Evolutionary conservation across 2,329 filamentous ascomycete species (phyloP).

Genomic region (Fusarium sp.): DNA sequence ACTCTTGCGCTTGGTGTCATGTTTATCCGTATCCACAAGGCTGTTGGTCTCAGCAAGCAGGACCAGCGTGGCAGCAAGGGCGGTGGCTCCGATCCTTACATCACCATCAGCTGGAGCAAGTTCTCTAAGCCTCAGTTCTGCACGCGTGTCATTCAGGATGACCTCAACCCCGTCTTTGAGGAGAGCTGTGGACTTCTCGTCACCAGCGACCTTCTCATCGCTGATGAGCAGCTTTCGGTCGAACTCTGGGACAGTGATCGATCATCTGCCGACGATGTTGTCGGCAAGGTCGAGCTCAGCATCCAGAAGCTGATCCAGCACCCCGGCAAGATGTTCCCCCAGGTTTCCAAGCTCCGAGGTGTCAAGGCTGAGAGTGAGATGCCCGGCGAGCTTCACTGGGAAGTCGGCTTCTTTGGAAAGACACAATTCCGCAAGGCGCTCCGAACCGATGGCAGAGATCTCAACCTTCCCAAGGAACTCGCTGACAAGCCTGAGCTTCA

Average conservation of each 20-base stretch:
- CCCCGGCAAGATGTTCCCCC: slow-evolving; percentile 91
- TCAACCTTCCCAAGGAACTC: slow-evolving; percentile 78
- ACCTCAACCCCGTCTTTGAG: slow-evolving; percentile 92
- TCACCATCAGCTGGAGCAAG: slow-evolving; percentile 94
- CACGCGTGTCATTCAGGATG: slow-evolving; percentile 94
- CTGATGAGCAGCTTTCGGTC: slow-evolving; percentile 90
- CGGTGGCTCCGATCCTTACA: slow-evolving; percentile 94
- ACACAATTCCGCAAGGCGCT: slow-evolving; percentile 87
- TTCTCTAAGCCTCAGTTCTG: slow-evolving; percentile 99
- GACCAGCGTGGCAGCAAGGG: slow-evolving; percentile 84
- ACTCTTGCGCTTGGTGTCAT: slow-evolving; percentile 88
- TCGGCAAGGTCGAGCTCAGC: slow-evolving; percentile 92
- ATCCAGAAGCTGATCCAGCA: slow-evolving; percentile 95
- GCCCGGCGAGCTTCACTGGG: slow-evolving; percentile 95
- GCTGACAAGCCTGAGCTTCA: slow-evolving; percentile 82
- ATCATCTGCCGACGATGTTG: slow-evolving; percentile 91
- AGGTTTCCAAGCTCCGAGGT: slow-evolving; percentile 84
- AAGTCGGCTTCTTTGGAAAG: slow-evolving; percentile 95
- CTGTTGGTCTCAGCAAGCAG: slow-evolving; percentile 89
- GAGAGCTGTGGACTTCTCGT: slow-evolving; percentile 89
- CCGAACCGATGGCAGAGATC: slow-evolving; percentile 87
- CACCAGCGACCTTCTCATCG: slow-evolving; percentile 90
- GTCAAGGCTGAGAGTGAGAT: slow-evolving; percentile 87
- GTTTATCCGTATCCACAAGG: slow-evolving; percentile 92
- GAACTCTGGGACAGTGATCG: slow-evolving; percentile 98